Base-by-base conservation (phyloP, 352 stramenopile genomes). In the Phytophthora pini region DNA sequence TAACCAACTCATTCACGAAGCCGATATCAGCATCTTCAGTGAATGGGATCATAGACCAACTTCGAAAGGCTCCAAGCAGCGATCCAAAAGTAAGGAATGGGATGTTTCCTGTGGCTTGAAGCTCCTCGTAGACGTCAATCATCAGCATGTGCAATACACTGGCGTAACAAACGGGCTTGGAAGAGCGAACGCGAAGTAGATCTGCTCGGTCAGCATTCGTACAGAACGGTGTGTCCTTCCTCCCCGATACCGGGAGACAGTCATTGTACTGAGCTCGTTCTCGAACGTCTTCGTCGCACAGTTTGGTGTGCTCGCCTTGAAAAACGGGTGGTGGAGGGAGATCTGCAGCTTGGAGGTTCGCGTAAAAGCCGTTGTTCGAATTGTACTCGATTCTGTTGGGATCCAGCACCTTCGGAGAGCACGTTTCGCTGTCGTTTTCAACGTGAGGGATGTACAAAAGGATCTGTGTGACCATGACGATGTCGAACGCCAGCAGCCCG, bases 61-160 rank as follows among this genome's bases (percentile, higher is more conserved):
- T 73, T 26, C 72, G 72, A 17, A 84, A 49, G 13, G 72, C 76
- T 20, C 72, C 76, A 2, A 84, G 70, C 22, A 50, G 17, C 17
- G 44, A 36, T 6, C 44, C 44, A n/a, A 50, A 52, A 2, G 5
- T n/a, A 5, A 52, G 27, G 13, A 40, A 41, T 13, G 46, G 29
- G 7, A 26, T 52, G 26, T 52, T 52, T 13, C 46, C 46, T n/a
- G 69, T 15, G 11, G 29, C 6, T 40, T 62, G 4, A n/a, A 87
- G 53, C 55, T 84, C 69, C n/a, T 71, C 63, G 56, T 79, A 84
- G 4, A 82, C 72, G 45, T 87, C 78, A 27, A 79, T 36, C 24
- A 87, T 52, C 12, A 87, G 84, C 66, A 20, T 20, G 52, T 87
- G 72, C 55, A 87, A 60, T 27, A 79, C 72, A 59, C 75, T 82